phyloP scores from a whole-genome alignment of 139 green algal genomes.

The Picochlorum sp. region DNA sequence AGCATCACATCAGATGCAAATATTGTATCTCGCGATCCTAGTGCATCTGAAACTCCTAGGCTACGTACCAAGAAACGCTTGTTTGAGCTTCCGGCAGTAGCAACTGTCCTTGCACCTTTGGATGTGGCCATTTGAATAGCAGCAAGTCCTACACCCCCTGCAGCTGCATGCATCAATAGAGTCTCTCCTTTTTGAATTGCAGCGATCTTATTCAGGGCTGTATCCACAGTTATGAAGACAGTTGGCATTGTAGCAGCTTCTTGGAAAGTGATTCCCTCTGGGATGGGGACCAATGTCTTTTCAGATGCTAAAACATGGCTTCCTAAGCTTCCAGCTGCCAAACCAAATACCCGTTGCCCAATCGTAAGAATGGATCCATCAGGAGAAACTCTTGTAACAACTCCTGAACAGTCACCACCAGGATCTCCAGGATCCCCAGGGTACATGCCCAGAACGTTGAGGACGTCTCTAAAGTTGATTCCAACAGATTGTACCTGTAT shows the following conservation, averaged over 20 bases:
- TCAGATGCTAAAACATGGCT: constrained; percentile 50
- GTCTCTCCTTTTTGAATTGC: constrained; percentile 14
- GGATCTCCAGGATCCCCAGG: constrained; percentile 39
- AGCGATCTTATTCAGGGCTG: constrained; percentile 23
- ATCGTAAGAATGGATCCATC: neutral
- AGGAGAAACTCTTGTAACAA: constrained; percentile 25
- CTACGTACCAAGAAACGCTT: constrained; percentile 53
- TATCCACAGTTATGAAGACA: constrained; percentile 71
- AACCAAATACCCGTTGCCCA: constrained; percentile 57
- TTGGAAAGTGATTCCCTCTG: constrained; percentile 47
- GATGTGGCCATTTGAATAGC: constrained; percentile 48
- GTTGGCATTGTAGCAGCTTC: constrained; percentile 68
- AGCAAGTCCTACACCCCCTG: constrained; percentile 71
- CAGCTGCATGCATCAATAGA: constrained; percentile 67
- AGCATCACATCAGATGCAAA: constrained; percentile 49
- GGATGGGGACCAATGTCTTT: constrained; percentile 56
- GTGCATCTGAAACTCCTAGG: constrained; percentile 33
- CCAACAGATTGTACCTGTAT: constrained; percentile 37
- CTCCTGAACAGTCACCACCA: constrained; percentile 47
- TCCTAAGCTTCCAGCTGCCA: constrained; percentile 63
- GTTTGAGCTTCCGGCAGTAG: constrained; percentile 44
- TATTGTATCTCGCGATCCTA: constrained; percentile 44
- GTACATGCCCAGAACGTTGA: constrained; percentile 62
- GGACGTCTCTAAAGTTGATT: constrained; percentile 57
- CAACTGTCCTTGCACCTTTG: constrained; percentile 29